A percentile compares a stretch with the other conserved stretches of the same genome.
These are phyloP conservation scores for Suhomyces kilbournensis DNA, from an alignment of 805 yeast genomes.

Conservation along the genomic window DNA sequence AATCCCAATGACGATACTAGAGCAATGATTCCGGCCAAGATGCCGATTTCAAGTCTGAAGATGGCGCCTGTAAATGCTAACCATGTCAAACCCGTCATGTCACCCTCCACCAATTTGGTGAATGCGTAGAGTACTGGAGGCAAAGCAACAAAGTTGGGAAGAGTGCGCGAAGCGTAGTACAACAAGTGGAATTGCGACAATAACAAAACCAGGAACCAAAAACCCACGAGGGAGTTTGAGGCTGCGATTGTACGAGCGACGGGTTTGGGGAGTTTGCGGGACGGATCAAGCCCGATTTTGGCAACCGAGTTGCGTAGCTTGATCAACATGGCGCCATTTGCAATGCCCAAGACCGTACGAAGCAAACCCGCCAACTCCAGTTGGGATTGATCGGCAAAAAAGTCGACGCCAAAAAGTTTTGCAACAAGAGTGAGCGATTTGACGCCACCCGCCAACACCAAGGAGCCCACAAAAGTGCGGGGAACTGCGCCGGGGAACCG, in stretches of 20 bases:
- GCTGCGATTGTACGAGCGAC: background rate
- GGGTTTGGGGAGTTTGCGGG: background rate
- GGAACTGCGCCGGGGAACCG: conserved; percentile 89
- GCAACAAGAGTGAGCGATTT: conserved; percentile 28
- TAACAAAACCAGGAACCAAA: conserved; percentile 60
- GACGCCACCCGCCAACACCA: conserved; percentile 47
- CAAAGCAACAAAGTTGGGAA: conserved; percentile 84
- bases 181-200: conserved; percentile 74
- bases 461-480: conserved; percentile 74
- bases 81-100: conserved; percentile 46
- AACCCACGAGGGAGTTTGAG: conserved; percentile 26
- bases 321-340: conserved; percentile 55
- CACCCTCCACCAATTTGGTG: conserved; percentile 49
- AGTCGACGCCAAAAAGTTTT: conserved; percentile 18
- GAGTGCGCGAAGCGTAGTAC: conserved; percentile 76
- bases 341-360: conserved; percentile 60
- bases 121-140: conserved; percentile 65
- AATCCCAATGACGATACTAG: conserved; percentile 42
- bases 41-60: conserved; percentile 69
- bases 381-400: conserved; percentile 11
- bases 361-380: conserved; percentile 46
- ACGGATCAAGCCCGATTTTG: background rate
- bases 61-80: conserved; percentile 63
- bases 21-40: conserved; percentile 49
- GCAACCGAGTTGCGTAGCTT: conserved; percentile 42